Percentiles rank a stretch among this genome's conserved stretches.
These are phyloP conservation scores for Beta macrorhiza DNA, from an alignment of 179 eudicot species.

Conservation along the genomic window DNA sequence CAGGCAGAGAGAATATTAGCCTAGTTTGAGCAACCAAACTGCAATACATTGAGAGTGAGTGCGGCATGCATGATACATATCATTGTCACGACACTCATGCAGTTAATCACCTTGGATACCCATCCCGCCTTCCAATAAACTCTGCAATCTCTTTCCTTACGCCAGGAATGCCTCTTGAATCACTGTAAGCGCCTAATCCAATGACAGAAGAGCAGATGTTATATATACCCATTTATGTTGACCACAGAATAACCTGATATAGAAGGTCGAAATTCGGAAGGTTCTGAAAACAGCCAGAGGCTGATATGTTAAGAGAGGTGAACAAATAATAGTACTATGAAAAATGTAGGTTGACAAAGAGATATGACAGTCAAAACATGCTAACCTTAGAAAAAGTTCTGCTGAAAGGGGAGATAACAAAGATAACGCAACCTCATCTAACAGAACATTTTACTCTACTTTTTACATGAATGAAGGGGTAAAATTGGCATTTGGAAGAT, in stretches of 20 bases:
- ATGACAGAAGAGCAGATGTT: slow-evolving; percentile 16
- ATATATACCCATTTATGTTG: slow-evolving; percentile 9
- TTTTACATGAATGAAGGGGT: neutral
- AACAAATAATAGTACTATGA: neutral
- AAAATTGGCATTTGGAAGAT: neutral
- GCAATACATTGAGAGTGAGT: slow-evolving; percentile 2
- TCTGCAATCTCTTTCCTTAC: slow-evolving; percentile 89
- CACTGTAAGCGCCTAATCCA: slow-evolving; percentile 90
- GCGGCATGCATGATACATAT: neutral
- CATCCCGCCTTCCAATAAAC: slow-evolving; percentile 90
- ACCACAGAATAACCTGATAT: slow-evolving; percentile 3
- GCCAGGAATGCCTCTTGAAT: slow-evolving; percentile 94
- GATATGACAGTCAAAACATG: neutral
- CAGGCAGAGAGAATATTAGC: slow-evolving; percentile 8
- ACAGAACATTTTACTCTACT: neutral
- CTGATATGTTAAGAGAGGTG: neutral
- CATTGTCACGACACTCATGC: slow-evolving; percentile 11
- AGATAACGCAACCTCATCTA: neutral
- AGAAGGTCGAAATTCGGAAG: neutral
- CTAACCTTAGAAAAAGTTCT: neutral
- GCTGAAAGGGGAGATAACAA: neutral
- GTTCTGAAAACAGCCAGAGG: neutral
- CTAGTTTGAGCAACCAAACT: neutral
- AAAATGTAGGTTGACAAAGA: neutral
- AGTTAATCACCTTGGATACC: slow-evolving; percentile 82